phyloP scores from a whole-genome alignment of 1,284 basidiomycete species.

The Melampsora occidentalis region DNA sequence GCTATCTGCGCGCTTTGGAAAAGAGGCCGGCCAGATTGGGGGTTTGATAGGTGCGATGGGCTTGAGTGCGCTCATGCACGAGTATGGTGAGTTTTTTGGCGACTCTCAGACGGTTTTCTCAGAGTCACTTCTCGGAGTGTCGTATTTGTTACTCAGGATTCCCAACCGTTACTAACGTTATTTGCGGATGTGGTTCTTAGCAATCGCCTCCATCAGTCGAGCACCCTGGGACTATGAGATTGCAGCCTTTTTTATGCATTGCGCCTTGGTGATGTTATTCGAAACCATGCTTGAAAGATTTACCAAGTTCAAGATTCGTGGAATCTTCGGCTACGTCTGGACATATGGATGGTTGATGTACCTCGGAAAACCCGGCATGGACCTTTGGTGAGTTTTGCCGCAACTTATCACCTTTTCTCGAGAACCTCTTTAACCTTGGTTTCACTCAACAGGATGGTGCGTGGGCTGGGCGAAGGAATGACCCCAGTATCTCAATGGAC shows the following conservation, averaged over 20 bases:
- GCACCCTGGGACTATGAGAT: conserved; percentile 23
- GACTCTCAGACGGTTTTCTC: too few relatives aligned
- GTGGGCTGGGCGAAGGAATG: conserved; percentile 24
- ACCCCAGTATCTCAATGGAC: conserved; percentile 17
- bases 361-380: conserved; percentile 27
- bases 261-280: conserved; percentile 22
- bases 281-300: conserved; percentile 24
- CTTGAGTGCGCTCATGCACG: too few relatives aligned
- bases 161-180: not conserved
- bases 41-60: too few relatives aligned
- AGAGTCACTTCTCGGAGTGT: too few relatives aligned
- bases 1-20: too few relatives aligned
- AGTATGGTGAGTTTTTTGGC: too few relatives aligned
- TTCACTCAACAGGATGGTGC: conserved; percentile 16
- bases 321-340: conserved; percentile 17
- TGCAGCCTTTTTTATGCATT: conserved; percentile 20
- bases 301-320: conserved; percentile 27
- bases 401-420: not conserved
- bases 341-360: conserved; percentile 28
- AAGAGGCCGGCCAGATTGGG: too few relatives aligned
- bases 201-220: conserved; percentile 31
- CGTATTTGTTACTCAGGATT: too few relatives aligned
- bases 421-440: not conserved
- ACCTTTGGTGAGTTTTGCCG: conserved; percentile 27
- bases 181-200: not conserved